Percentiles rank a stretch among this genome's conserved stretches.
Conservation (phyloP, 495 filamentous ascomycete genomes). For the Tuber borchii region DNA sequence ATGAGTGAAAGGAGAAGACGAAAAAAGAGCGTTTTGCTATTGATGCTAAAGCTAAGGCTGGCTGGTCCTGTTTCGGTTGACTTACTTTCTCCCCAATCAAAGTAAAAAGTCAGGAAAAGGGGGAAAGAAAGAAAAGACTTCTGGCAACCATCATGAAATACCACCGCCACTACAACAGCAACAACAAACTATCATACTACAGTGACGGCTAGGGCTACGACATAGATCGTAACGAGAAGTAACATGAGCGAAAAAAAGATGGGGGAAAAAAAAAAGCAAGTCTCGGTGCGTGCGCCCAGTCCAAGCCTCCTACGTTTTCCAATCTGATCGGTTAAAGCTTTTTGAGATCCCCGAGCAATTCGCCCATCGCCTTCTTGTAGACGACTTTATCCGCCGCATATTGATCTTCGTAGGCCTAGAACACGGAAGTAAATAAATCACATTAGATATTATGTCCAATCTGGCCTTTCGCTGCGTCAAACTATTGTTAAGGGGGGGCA, state of each 20-base stretch:
- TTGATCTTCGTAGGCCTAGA: slow-evolving; percentile 23
- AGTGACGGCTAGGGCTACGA: background rate
- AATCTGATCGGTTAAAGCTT: background rate
- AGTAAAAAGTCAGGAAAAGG: background rate
- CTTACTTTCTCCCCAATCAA: background rate
- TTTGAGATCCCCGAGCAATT: background rate
- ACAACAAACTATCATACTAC: background rate
- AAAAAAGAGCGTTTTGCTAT: background rate
- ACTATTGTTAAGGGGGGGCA: background rate
- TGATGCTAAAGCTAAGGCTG: background rate
- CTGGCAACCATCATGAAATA: background rate
- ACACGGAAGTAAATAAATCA: background rate
- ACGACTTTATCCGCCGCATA: background rate
- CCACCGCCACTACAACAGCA: background rate
- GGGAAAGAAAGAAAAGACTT: background rate
- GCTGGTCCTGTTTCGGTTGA: background rate
- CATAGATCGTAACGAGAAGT: background rate
- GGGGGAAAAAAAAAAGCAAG: background rate
- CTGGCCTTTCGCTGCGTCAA: background rate
- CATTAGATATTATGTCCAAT: background rate
- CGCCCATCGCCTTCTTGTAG: background rate
- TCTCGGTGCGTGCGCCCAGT: background rate
- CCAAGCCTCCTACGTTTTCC: background rate
- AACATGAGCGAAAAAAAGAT: background rate
- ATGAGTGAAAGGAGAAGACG: background rate